phyloP scores from a whole-genome alignment of 768 basidiomycete genomes.

The Epithele typhae region DNA sequence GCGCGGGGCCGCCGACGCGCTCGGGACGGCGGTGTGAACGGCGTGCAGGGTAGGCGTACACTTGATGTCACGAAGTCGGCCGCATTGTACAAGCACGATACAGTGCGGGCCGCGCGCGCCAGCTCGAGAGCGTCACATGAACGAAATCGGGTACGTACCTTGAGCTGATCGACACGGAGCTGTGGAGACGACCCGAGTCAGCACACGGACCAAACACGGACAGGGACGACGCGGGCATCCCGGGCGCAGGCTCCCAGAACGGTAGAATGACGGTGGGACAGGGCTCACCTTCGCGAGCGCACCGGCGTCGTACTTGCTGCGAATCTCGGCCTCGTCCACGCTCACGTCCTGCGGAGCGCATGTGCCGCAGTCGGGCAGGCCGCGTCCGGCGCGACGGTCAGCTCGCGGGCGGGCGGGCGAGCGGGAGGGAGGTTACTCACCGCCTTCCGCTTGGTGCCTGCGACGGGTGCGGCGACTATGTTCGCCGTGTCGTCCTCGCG shows the following conservation, averaged over 20 bases:
- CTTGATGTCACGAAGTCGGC: no score
- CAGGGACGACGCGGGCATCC: constrained; percentile 2
- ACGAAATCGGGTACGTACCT: constrained; percentile 39
- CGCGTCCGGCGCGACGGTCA: constrained; percentile 3
- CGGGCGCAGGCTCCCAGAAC: not conserved
- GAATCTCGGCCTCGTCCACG: constrained; percentile 70
- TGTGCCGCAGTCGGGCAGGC: constrained; percentile 1
- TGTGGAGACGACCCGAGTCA: constrained; percentile 27
- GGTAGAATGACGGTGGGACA: not conserved
- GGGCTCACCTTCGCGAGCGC: constrained; percentile 59
- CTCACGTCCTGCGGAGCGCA: constrained; percentile 45
- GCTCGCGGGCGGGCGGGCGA: constrained; percentile 3
- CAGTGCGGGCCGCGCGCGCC: no score
- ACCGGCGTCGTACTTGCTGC: constrained; percentile 57
- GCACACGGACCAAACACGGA: not conserved
- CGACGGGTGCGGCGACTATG: constrained; percentile 33
- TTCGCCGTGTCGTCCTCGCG: constrained; percentile 61
- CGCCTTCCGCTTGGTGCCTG: constrained; percentile 68
- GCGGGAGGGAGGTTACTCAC: constrained; percentile 37
- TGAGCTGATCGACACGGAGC: constrained; percentile 77
- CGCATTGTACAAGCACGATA: no score
- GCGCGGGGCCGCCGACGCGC: not conserved
- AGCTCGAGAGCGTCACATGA: constrained; percentile 7
- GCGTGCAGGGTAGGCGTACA: no score
- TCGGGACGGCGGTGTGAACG: not conserved